phyloP scores from a whole-genome alignment of 192 early-diverging fungal species.

The Podila epigama region DNA sequence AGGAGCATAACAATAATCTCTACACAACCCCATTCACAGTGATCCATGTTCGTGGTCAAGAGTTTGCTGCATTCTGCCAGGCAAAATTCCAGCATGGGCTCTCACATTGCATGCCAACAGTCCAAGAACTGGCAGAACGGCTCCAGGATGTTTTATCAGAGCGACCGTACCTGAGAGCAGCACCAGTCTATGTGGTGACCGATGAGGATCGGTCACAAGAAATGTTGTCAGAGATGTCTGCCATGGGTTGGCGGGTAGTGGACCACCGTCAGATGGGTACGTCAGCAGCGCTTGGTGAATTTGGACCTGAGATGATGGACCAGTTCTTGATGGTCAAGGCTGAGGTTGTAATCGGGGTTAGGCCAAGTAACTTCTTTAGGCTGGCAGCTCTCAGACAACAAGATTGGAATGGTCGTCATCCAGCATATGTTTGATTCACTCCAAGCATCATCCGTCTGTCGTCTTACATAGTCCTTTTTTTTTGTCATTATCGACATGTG shows the following conservation, averaged over 20 bases:
- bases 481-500: neutral
- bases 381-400: conserved; percentile 22
- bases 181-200: conserved; percentile 34
- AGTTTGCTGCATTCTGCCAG: conserved; percentile 31
- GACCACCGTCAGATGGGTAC: conserved; percentile 20
- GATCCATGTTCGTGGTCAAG: conserved; percentile 27
- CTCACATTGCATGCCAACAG: conserved; percentile 16
- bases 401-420: conserved; percentile 26
- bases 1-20: too few species aligned
- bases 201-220: conserved; percentile 17
- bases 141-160: neutral
- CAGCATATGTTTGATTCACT: conserved; percentile 4
- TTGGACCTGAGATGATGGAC: conserved; percentile 31
- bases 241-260: conserved; percentile 36
- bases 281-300: neutral
- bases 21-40: conserved; percentile 6
- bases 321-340: conserved; percentile 38
- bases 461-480: neutral
- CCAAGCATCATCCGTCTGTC: too few species aligned
- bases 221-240: conserved; percentile 22
- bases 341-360: conserved; percentile 24
- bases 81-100: conserved; percentile 16
- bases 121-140: conserved; percentile 25
- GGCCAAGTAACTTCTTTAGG: conserved; percentile 10
- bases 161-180: conserved; percentile 2